Percentiles rank a stretch among this genome's conserved stretches.
Conservation (phyloP, 176 grass and related monocot genomes). For the Bonia amplexicaulis region DNA sequence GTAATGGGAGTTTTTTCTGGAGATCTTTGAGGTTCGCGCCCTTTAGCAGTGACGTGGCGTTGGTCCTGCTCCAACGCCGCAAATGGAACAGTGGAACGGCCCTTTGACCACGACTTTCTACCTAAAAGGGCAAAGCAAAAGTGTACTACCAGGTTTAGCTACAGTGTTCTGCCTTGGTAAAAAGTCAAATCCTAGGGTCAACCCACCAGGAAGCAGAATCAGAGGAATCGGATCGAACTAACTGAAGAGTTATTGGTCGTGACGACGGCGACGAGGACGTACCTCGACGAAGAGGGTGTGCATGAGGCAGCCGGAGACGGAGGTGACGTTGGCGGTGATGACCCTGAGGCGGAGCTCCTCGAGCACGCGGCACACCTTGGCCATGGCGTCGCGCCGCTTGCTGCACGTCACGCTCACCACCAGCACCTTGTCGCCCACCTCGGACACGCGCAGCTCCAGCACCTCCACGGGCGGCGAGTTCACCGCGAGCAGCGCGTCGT, state of each 20-base stretch:
- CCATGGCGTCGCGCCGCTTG: conserved; percentile 66
- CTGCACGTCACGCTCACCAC: conserved; percentile 66
- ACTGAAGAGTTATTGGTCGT: background rate
- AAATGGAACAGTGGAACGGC: background rate
- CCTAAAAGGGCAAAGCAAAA: background rate
- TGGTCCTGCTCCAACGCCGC: background rate
- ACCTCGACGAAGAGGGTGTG: conserved; percentile 93
- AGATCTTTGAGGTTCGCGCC: background rate
- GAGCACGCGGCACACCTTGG: conserved; percentile 54
- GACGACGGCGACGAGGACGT: background rate
- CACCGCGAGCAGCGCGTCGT: background rate
- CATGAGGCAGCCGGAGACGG: conserved; percentile 49
- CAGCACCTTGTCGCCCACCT: conserved; percentile 53
- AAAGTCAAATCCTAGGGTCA: background rate
- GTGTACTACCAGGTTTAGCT: background rate
- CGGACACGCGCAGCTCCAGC: conserved; percentile 65
- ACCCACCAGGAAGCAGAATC: background rate
- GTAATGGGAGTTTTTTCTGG: background rate
- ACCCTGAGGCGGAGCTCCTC: conserved; percentile 65
- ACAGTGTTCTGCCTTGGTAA: background rate
- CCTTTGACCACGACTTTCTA: background rate
- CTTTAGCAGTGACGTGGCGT: background rate
- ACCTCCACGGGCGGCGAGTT: conserved; percentile 45
- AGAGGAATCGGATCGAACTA: background rate
- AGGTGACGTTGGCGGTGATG: conserved; percentile 69